Evolutionary conservation across 2,329 filamentous ascomycete genomes (phyloP).

Genomic region (Penicillium hordei): DNA sequence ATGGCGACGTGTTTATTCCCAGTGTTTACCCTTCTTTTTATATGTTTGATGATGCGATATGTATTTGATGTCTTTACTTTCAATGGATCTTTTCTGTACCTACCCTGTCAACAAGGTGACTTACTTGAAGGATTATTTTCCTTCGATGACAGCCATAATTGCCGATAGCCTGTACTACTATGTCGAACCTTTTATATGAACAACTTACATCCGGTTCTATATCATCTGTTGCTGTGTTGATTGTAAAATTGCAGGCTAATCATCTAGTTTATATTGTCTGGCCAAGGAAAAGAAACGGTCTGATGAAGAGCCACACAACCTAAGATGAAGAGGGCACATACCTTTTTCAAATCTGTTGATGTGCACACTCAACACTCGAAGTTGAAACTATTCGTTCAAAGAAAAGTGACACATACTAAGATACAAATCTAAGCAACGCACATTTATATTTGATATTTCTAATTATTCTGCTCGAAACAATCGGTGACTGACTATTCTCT

Average conservation of each 20-base stretch:
- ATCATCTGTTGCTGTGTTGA: neutral
- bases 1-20: neutral
- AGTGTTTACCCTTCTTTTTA: slow-evolving; percentile 17
- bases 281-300: neutral
- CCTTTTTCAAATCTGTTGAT: neutral
- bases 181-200: neutral
- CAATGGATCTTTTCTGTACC: slow-evolving; percentile 21
- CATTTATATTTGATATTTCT: neutral
- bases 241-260: neutral
- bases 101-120: slow-evolving; percentile 13
- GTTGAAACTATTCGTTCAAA: neutral
- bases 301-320: no score
- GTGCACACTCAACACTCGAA: neutral
- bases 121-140: slow-evolving; percentile 1
- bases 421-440: neutral
- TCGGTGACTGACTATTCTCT: neutral
- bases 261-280: no score
- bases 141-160: neutral
- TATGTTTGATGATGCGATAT: slow-evolving; percentile 19
- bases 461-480: neutral
- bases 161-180: slow-evolving; percentile 13
- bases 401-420: neutral
- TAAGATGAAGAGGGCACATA: neutral
- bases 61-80: slow-evolving; percentile 19
- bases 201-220: neutral